Evolutionary conservation across 495 filamentous ascomycete species (phyloP).

Genomic region (Geopyxis carbonaria): DNA sequence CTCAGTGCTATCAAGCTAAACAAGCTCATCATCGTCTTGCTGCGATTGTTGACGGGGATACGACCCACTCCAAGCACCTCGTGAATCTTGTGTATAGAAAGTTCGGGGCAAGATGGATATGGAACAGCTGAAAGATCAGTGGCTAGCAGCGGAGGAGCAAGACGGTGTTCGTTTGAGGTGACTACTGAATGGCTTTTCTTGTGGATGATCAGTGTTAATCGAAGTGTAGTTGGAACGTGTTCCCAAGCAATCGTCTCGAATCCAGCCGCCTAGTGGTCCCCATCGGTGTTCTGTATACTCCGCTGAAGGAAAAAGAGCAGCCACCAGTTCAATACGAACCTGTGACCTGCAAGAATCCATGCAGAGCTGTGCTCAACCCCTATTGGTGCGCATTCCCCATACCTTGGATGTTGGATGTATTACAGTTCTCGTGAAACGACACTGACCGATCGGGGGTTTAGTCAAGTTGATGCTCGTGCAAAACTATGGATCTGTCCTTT

Average conservation of each 20-base stretch:
- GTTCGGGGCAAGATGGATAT: slow-evolving; percentile 61
- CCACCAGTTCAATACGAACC: slow-evolving; percentile 91
- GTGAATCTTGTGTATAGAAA: no score
- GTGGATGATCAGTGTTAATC: not conserved
- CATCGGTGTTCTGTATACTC: slow-evolving; percentile 91
- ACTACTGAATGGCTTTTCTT: not conserved
- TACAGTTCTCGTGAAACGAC: slow-evolving; percentile 3
- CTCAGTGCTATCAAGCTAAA: no score
- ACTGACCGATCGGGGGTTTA: slow-evolving; percentile 28
- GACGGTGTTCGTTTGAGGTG: slow-evolving; percentile 84
- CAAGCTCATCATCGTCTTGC: no score
- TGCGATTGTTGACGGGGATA: no score
- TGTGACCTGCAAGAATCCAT: slow-evolving; percentile 90
- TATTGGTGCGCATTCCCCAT: slow-evolving; percentile 91
- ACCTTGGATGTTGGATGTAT: not conserved
- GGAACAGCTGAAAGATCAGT: slow-evolving; percentile 82
- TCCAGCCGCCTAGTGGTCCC: slow-evolving; percentile 92
- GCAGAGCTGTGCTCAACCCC: slow-evolving; percentile 89
- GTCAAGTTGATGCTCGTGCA: slow-evolving; percentile 88
- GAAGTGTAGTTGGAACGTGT: slow-evolving; percentile 66
- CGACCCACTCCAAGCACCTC: no score
- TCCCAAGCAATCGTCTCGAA: slow-evolving; percentile 98
- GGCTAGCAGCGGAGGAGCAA: slow-evolving; percentile 90
- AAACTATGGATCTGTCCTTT: slow-evolving; percentile 98
- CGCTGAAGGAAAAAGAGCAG: slow-evolving; percentile 82